Conservation (phyloP, 805 yeast genomes). For the Candida lessepsii region DNA sequence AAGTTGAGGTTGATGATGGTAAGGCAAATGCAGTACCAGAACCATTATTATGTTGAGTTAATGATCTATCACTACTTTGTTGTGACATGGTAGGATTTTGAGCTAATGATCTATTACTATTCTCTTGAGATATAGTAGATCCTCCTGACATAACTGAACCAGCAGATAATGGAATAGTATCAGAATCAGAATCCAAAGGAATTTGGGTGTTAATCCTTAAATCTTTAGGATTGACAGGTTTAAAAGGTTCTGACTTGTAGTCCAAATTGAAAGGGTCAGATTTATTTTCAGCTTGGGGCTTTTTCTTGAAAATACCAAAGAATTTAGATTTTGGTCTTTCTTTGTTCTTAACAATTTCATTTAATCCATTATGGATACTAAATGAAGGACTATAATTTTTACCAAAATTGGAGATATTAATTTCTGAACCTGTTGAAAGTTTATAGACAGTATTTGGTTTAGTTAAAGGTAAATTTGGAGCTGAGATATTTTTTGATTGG, state of each 20-base stretch:
- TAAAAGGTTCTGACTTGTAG: conserved; percentile 3
- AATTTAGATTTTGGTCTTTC: conserved; percentile 28
- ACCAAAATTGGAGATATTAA: conserved; percentile 42
- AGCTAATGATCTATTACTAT: too few relatives aligned
- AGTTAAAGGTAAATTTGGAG: conserved; percentile 7
- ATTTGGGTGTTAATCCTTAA: conserved; percentile 15
- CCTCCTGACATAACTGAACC: conserved; percentile 15
- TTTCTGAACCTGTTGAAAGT: conserved; percentile 33
- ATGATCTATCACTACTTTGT: conserved; percentile 8
- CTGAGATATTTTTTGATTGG: conserved; percentile 7
- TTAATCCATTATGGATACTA: conserved; percentile 15
- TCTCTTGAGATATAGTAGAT: conserved; percentile 15
- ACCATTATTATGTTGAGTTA: conserved; percentile 15
- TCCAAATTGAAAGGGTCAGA: too few relatives aligned
- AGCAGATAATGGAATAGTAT: conserved; percentile 17
- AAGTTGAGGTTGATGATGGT: conserved; percentile 42
- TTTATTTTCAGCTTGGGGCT: too few relatives aligned
- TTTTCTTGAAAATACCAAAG: conserved; percentile 35
- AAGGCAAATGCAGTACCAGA: conserved; percentile 39
- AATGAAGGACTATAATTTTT: conserved; percentile 39
- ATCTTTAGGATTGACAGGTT: conserved; percentile 12
- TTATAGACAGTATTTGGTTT: conserved; percentile 14
- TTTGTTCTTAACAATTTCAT: conserved; percentile 9
- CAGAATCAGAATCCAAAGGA: conserved; percentile 14
- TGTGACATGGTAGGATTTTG: too few relatives aligned